Evolutionary conservation across 257 asterid species (phyloP), one percentile per base, ranked within the genome.

Genomic region (Eucommia ulmoides): DNA sequence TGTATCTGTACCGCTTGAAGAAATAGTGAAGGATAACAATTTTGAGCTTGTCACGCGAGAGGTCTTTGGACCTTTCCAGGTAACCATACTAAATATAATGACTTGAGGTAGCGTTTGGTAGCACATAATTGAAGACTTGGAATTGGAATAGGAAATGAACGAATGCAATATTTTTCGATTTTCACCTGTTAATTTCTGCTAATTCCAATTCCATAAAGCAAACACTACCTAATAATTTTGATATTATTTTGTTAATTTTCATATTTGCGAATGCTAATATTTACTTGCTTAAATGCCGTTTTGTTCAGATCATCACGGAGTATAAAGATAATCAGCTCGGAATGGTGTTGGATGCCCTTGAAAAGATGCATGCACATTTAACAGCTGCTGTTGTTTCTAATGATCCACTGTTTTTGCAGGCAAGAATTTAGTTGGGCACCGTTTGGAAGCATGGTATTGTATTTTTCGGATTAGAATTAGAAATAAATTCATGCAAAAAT

Each of bases 1-100:
- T n/a, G 78, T 91, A 23, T 91, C 77, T 57, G 48, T 91, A 52
- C 99, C 99, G 15, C 75, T 91, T 0, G 89, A 81, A 60, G 94
- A 91, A 73, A 81, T 91, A 49, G 46, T 83, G 42, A 83, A 86
- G 60, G 87, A 67, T 7, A 52, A 67, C 3, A 83, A 86, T 64
- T 91, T 69, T 35, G 84, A 65, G 56, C 81, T 91, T 15, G 96
- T 83, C 24, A 83, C 95, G 0, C 74, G 71, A 68, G 99, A 91
- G 73, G 79, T 81, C 12, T 91, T 86, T 41, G 99, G 99, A 12
- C 96, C 99, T 7, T 86, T 91, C 71, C 96, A 86, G 93, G 99
- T 86, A 77, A 24, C n/a, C n/a, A n/a, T n/a, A n/a, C n/a, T n/a
- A n/a, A n/a, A n/a, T n/a, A n/a, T n/a, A n/a, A n/a, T n/a, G n/a